A percentile compares a stretch with the other conserved stretches of the same genome.
Conservation (phyloP, 371 early-diverging fungal species). For the Mortierella sp. region DNA sequence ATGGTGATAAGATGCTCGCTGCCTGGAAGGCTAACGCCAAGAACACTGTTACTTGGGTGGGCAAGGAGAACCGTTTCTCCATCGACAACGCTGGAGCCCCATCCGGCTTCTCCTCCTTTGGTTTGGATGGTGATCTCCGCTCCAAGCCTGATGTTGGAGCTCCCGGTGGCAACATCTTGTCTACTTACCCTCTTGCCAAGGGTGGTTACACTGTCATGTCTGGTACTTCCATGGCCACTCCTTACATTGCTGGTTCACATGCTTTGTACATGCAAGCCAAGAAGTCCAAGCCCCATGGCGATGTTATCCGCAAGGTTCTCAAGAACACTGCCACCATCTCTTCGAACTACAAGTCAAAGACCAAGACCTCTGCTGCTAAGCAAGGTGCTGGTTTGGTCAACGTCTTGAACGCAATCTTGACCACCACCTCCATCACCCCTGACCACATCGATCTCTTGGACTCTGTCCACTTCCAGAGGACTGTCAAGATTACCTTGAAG, state of each 20-base stretch:
- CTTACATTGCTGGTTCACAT: slow-evolving; percentile 77
- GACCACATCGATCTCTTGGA: slow-evolving; percentile 76
- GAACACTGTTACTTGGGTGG: slow-evolving; percentile 9
- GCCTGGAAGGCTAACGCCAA: slow-evolving; percentile 8
- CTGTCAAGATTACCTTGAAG: slow-evolving; percentile 65
- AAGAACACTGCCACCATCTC: slow-evolving; percentile 68
- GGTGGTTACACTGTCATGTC: slow-evolving; percentile 69
- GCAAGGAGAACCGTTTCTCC: slow-evolving; percentile 24
- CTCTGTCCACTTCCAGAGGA: slow-evolving; percentile 58
- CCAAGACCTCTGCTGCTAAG: slow-evolving; percentile 62
- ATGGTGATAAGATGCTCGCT: slow-evolving; percentile 49
- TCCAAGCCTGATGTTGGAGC: slow-evolving; percentile 80
- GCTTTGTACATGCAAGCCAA: slow-evolving; percentile 69
- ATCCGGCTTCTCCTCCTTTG: slow-evolving; percentile 72
- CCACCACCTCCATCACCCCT: slow-evolving; percentile 69
- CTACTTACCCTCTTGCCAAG: slow-evolving; percentile 68
- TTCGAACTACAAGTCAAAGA: slow-evolving; percentile 52
- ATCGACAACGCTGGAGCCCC: slow-evolving; percentile 62
- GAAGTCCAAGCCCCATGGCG: slow-evolving; percentile 37
- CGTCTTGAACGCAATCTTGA: slow-evolving; percentile 66
- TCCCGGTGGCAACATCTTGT: slow-evolving; percentile 82
- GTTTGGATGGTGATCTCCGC: slow-evolving; percentile 77
- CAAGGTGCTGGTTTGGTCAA: slow-evolving; percentile 86
- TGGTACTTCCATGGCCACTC: slow-evolving; percentile 83
- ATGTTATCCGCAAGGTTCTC: slow-evolving; percentile 53